A percentile compares a stretch with the other conserved stretches of the same genome.
These are phyloP conservation scores for Penstemon eatonii DNA, from an alignment of 257 asterid species.

Conservation along the genomic window DNA sequence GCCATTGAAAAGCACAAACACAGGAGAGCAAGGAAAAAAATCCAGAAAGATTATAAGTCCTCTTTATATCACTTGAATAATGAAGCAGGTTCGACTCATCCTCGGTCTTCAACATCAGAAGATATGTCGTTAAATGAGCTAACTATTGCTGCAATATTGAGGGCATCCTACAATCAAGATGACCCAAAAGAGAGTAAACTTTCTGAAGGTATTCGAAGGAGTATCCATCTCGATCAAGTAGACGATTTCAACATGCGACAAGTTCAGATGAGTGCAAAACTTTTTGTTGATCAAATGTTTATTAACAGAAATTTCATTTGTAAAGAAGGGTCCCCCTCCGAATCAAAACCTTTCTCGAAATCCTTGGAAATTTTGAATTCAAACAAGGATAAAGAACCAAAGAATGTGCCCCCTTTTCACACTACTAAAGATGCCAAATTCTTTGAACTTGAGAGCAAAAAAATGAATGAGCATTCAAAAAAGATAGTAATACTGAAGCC, in stretches of 20 bases:
- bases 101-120: conserved; percentile 35
- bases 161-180: conserved; percentile 43
- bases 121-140: conserved; percentile 37
- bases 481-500: conserved; percentile 66
- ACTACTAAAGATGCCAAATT: conserved; percentile 7
- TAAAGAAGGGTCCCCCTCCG: conserved; percentile 28
- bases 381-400: conserved; percentile 46
- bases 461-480: conserved; percentile 28
- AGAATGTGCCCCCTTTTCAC: conserved; percentile 28
- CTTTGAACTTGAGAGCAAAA: conserved; percentile 22
- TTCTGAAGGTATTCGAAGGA: conserved; percentile 27
- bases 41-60: conserved; percentile 27
- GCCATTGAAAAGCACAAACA: conserved; percentile 29
- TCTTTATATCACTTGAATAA: conserved; percentile 23
- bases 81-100: conserved; percentile 25
- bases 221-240: conserved; percentile 28
- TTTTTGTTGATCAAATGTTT: conserved; percentile 54
- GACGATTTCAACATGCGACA: conserved; percentile 41
- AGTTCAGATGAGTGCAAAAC: conserved; percentile 58
- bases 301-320: conserved; percentile 34
- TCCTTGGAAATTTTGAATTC: conserved; percentile 55
- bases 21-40: conserved; percentile 32
- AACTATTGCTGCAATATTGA: conserved; percentile 43
- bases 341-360: conserved; percentile 51
- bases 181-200: conserved; percentile 30